phyloP scores from a whole-genome alignment of 2,329 filamentous ascomycete genomes.

The Xylariales sp. region DNA sequence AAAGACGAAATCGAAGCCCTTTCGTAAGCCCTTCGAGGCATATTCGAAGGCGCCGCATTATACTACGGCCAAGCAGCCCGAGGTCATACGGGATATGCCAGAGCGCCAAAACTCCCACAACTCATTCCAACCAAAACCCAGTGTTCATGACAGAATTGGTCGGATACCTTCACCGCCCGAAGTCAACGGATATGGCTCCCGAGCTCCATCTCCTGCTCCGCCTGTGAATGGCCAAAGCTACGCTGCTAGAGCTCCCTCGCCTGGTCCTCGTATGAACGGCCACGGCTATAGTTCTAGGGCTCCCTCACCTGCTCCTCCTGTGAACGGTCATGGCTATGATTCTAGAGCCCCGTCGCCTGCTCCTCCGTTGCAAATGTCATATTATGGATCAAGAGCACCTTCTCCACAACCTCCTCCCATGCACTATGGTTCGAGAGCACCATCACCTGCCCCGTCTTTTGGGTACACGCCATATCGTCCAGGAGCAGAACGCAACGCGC shows the following conservation, averaged over 20 bases:
- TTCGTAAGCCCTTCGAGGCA: constrained; percentile 63
- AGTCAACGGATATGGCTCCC: constrained; percentile 15
- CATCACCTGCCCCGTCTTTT: constrained; percentile 36
- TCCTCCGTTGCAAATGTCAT: constrained; percentile 21
- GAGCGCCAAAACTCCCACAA: constrained; percentile 31
- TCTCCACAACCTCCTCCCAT: constrained; percentile 33
- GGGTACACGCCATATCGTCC: constrained; percentile 30
- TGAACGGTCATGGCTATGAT: constrained; percentile 17
- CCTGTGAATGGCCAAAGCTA: constrained; percentile 14
- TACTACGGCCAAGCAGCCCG: constrained; percentile 57
- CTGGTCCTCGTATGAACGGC: constrained; percentile 22
- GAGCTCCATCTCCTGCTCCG: constrained; percentile 22
- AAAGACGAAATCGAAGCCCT: constrained; percentile 57
- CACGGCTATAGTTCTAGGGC: constrained; percentile 21
- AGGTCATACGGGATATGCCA: constrained; percentile 44
- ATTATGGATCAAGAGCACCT: constrained; percentile 26
- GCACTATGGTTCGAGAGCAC: constrained; percentile 27
- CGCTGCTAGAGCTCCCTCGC: constrained; percentile 23
- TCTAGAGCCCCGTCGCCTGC: constrained; percentile 29
- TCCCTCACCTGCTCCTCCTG: constrained; percentile 32
- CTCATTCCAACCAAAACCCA: constrained; percentile 30
- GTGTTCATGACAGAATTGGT: constrained; percentile 14
- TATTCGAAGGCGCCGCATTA: constrained; percentile 64
- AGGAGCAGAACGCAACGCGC: constrained; percentile 39
- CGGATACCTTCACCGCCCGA: constrained; percentile 18